Conservation (phyloP, 2,329 filamentous ascomycete genomes). For the Lachnellula hyalina region DNA sequence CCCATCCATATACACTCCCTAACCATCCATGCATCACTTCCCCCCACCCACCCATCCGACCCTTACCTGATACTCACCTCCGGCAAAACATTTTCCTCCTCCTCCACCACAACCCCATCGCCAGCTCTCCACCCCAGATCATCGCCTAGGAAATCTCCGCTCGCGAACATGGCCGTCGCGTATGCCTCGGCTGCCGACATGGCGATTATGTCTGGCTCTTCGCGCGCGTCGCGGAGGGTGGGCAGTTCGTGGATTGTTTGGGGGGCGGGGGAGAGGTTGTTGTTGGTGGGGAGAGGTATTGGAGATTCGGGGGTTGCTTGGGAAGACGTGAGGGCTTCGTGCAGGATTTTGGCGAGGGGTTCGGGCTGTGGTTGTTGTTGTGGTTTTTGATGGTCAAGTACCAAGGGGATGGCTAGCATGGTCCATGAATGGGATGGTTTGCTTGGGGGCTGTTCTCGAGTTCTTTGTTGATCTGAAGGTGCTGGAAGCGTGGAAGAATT, state of each 20-base stretch:
- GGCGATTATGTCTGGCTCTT: not conserved
- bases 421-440: not conserved
- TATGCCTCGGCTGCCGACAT: not conserved
- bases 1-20: too few species aligned
- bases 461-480: too few species aligned
- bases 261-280: too few species aligned
- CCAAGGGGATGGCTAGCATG: not conserved
- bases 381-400: not conserved
- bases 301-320: not conserved
- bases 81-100: constrained; percentile 11
- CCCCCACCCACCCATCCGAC: too few species aligned
- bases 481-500: too few species aligned
- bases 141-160: not conserved
- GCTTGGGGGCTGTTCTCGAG: not conserved
- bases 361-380: not conserved
- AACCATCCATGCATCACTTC: too few species aligned
- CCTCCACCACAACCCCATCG: constrained; percentile 13
- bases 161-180: not conserved
- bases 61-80: not conserved
- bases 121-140: not conserved
- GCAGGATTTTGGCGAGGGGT: not conserved
- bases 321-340: not conserved
- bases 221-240: not conserved
- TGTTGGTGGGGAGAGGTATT: not conserved
- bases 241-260: not conserved